Base-by-base conservation (phyloP, 2,329 filamentous ascomycete species). In the Fusarium phyllophilum region DNA sequence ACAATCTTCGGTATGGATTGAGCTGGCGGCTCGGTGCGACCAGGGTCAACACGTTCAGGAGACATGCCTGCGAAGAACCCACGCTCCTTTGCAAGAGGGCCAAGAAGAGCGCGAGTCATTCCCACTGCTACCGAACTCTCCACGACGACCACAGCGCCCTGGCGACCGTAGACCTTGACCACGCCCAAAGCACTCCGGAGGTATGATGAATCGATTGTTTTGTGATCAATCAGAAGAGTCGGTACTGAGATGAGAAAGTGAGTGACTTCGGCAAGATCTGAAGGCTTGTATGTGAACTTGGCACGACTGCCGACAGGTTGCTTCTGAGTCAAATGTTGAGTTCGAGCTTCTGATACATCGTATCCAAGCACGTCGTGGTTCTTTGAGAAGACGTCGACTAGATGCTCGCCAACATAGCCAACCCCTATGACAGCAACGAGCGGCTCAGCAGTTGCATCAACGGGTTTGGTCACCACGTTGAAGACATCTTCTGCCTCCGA, bases 161-260 rank as follows among this genome's bases (percentile, higher is more conserved):
- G 80, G 3, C 83, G 81, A 10, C 84, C 86, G 45, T 86, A 79
- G 20, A 74, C 75, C 7, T 79, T 78, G 15, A 88, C 84, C 8
- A 82, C 82, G 20, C 74, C 73, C 26, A 89, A 78, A 3, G 87
- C 86, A 54, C 80, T 84, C 24, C 80, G 77, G 10, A 89, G 78
- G 71, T 84, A 86, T 4, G 86, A 85, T 4, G 84, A 82, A 70
- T 89, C 85, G 66, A 89, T 83, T 8, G 81, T 83, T 71, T 84
- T 84, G 76, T 88, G 84, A 1, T 82, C 79, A 8, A 81, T 80
- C 13, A 89, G 81, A 3, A 87, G 82, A 1, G 88, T 89, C 4
- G 88, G 88, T 6, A 89, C 87, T 0, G 86, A 84, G 67, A 89
- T 86, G 42, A 89, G 83, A 60, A 88, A 87, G 76, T 89, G 86